Evolutionary conservation across 164 flowering plant genomes (phyloP).

Genomic region (grape (Vitis vinifera)): DNA sequence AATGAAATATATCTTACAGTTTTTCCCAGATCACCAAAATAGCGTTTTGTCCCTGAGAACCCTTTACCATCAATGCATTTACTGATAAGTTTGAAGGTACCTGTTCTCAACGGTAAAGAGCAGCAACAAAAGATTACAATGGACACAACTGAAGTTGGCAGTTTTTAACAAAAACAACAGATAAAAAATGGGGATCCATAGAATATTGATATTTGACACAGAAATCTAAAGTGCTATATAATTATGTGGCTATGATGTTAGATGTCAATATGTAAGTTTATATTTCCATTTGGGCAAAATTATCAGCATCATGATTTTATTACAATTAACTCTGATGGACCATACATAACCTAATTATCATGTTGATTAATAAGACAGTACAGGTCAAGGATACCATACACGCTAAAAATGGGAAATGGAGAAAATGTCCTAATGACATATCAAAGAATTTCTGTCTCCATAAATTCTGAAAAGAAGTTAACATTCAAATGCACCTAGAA

Average conservation of each 20-base stretch:
- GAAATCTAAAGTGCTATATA: neutral
- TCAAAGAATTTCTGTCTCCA: neutral
- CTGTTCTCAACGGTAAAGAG: conserved; percentile 33
- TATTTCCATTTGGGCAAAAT: no score
- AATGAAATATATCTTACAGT: conserved; percentile 52
- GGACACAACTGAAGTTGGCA: neutral
- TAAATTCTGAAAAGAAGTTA: neutral
- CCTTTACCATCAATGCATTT: conserved; percentile 78
- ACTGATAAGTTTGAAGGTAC: conserved; percentile 81
- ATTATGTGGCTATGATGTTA: neutral
- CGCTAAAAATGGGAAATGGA: neutral
- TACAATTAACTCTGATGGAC: neutral
- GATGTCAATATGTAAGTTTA: neutral
- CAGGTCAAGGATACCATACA: neutral
- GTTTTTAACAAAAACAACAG: neutral
- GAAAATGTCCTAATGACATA: neutral
- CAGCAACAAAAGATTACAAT: neutral
- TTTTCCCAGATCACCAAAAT: conserved; percentile 89
- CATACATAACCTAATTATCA: neutral
- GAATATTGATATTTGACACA: neutral
- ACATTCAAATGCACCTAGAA: neutral
- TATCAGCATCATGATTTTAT: neutral
- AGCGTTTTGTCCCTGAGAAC: conserved; percentile 89
- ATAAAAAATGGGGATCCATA: neutral
- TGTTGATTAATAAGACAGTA: neutral